phyloP scores from a whole-genome alignment of 1,139 yeast species.

The Wickerhamomyces sp. region DNA sequence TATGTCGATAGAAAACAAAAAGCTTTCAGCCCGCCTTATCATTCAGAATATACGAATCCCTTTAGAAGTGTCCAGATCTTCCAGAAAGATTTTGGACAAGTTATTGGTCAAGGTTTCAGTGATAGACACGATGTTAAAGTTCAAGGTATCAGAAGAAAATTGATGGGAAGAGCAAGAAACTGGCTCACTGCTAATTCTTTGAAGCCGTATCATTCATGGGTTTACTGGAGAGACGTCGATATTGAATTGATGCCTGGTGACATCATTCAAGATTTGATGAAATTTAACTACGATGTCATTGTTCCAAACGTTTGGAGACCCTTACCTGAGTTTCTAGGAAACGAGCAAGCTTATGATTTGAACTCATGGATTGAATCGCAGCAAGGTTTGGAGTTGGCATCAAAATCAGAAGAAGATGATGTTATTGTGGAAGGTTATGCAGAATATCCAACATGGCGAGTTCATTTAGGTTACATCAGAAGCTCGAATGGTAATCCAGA shows the following conservation, averaged over 20 bases:
- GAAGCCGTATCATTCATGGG: constrained; percentile 88
- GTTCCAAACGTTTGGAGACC: constrained; percentile 94
- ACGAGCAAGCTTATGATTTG: constrained; percentile 80
- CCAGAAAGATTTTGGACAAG: constrained; percentile 81
- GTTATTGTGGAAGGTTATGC: constrained; percentile 91
- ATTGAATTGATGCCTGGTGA: constrained; percentile 79
- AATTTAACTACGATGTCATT: constrained; percentile 68
- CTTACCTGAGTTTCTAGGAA: constrained; percentile 67
- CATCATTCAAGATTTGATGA: constrained; percentile 76
- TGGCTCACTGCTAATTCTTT: constrained; percentile 78
- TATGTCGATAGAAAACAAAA: constrained; percentile 53
- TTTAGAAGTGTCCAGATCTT: constrained; percentile 74
- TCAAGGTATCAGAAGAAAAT: constrained; percentile 80
- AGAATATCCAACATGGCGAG: constrained; percentile 86
- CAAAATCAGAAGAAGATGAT: constrained; percentile 68
- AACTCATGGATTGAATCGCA: constrained; percentile 87
- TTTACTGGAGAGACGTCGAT: constrained; percentile 91
- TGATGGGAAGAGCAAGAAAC: constrained; percentile 89
- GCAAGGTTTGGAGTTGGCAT: constrained; percentile 64
- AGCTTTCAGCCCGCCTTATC: constrained; percentile 63
- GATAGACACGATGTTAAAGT: constrained; percentile 88
- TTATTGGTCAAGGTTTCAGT: constrained; percentile 82
- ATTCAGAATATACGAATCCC: constrained; percentile 60
- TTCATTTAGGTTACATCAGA: constrained; percentile 72
- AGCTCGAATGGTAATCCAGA: constrained; percentile 59